Evolutionary conservation across 345 rosid genomes (phyloP).

Genomic region (Anacardium occidentale): DNA sequence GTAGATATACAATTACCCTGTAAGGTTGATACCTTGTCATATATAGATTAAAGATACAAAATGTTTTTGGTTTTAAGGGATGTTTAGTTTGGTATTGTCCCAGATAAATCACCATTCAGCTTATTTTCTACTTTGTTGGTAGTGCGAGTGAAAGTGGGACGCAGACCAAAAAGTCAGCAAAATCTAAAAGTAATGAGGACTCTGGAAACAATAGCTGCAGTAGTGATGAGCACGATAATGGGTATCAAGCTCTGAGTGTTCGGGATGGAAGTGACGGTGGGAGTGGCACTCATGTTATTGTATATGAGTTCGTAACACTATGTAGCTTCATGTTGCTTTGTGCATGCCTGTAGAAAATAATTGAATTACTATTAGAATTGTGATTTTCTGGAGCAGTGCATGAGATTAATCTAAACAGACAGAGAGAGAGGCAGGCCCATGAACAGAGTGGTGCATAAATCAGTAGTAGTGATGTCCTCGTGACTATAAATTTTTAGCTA

Average conservation of each 20-base stretch:
- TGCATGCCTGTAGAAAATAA: neutral
- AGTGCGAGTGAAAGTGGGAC: conserved; percentile 80
- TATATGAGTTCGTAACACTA: conserved; percentile 1
- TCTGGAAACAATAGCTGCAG: conserved; percentile 45
- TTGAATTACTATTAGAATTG: neutral
- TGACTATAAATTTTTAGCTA: neutral
- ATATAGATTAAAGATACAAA: conserved; percentile 1
- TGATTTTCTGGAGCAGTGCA: neutral
- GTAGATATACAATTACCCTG: conserved; percentile 10
- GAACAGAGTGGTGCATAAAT: neutral
- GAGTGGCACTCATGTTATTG: conserved; percentile 74
- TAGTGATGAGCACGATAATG: conserved; percentile 46
- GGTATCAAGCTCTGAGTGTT: conserved; percentile 38
- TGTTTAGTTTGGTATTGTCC: neutral
- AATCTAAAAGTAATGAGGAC: conserved; percentile 45
- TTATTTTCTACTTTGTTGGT: conserved; percentile 26
- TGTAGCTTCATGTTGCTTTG: neutral
- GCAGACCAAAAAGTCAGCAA: conserved; percentile 40
- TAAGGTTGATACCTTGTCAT: neutral
- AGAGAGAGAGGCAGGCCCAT: neutral
- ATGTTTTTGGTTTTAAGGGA: neutral
- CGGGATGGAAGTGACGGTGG: conserved; percentile 65
- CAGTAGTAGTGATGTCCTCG: neutral
- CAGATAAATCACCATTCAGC: neutral
- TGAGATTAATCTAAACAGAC: neutral